Base-by-base conservation (phyloP, 2,329 filamentous ascomycete species). In the Trichophyton benhamiae region DNA sequence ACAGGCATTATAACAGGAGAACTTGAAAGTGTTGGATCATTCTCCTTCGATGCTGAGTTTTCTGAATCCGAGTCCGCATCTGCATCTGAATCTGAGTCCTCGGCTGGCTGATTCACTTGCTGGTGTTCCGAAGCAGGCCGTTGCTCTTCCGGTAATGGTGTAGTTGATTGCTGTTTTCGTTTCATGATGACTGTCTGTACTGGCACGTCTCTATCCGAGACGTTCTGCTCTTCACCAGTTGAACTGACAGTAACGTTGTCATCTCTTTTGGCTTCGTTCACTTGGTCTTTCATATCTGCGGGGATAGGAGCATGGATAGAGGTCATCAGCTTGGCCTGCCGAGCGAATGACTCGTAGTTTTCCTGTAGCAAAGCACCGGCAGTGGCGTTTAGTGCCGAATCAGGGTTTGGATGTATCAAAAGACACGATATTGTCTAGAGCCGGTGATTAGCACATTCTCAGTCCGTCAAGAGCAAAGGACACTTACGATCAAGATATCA, bases 351-450 rank as follows among this genome's bases (percentile, higher is more conserved):
- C 3, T 78, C 77, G 70, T 81, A 86, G 65, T 84, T 80, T 61
- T 84, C 82, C 63, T 82, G 81, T 5, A 83, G 74, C 63, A 86
- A 68, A 36, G 79, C 78, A 1, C 83, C 83, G 11, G 83, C 83
- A 25, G 81, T 79, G 8, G 82, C 80, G 65, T 86, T 86, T 64
- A 86, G 72, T 6, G 83, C 83, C 61, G 82, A 85, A 64, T 84
- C 83, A 0, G 83, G 82, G 66, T 86, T 86, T 1, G 83, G 83
- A 60, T 84, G 80, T 60, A 86, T 84, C 30, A 86, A 72, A 25
- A 86, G 73, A 71, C 83, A 86, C 1, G 78, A 81, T 61, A 86
- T 85, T 0, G 83, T 82, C 76, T 78, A 41, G 15, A 46, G 20
- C 5, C 8, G n/a, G 25, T 20, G 20, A 25, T 38, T 38, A 58